Base-by-base conservation (phyloP, 2,329 filamentous ascomycete species). In the Neurospora sp. region DNA sequence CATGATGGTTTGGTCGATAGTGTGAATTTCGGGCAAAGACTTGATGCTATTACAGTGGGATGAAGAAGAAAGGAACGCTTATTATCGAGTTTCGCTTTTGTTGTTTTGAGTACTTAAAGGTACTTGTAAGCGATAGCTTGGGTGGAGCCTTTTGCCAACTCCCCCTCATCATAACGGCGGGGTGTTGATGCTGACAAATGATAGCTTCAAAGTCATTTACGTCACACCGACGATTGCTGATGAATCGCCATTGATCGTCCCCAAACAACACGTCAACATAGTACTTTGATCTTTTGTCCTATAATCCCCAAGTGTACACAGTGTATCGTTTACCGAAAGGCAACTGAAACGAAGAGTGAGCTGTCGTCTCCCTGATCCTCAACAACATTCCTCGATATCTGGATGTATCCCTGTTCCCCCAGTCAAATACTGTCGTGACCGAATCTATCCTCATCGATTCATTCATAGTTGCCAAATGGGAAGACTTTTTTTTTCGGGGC, bases 1-100 rank as follows among this genome's bases (percentile, higher is more conserved):
- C 73, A 73, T 74, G 41, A 10, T 71, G 33, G 33, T 15, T 10
- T 37, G 6, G 15, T 52, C 5, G 46, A 52, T 52, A 28, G 19
- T 15, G 46, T 28, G 46, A 15, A 28, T 28, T 8, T 28, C 11
- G 15, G 46, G 11, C 6, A 52, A 12, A 52, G 11, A 52, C 12
- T 23, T 52, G 19, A 23, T 23, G 43, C 19, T 52, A 52, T 52
- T 6, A 8, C 43, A 52, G 43, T 23, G 43, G 11, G 23, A 52
- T 52, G 43, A 52, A 23, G 10, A 23, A 52, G 43, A 6, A 46
- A 52, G 10, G n/a, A 23, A 23, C 23, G n/a, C n/a, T 23, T 12
- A 6, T 23, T 23, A 52, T 52, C 6, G 11, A 52, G 19, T 8
- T 52, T 52, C 11, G 19, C 28, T 6, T 52, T 15, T 52, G 46